These are phyloP conservation scores for Dactylellina sp. DNA, from an alignment of 2,329 filamentous ascomycete species.

Conservation along the genomic window DNA sequence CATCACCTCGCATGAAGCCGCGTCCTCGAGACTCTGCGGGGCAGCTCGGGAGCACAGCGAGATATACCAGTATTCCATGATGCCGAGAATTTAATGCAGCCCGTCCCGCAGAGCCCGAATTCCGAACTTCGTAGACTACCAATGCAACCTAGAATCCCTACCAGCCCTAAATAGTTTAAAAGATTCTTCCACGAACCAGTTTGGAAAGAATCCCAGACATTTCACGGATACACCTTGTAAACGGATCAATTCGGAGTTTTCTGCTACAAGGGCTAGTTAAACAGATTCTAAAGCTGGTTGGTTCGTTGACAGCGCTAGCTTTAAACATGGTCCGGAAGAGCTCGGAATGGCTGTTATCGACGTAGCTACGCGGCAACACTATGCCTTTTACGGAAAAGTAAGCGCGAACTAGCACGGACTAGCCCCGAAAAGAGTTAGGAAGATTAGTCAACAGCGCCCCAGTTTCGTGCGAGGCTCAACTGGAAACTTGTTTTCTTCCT, in stretches of 20 bases:
- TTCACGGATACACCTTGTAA: constrained; percentile 8
- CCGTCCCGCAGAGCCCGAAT: too few species aligned
- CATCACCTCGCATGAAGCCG: constrained; percentile 22
- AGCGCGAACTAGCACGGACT: constrained; percentile 10
- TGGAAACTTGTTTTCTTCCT: neutral
- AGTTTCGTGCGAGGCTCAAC: constrained; percentile 9
- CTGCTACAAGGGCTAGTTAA: neutral
- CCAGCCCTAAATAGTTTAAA: neutral
- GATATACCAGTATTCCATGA: neutral
- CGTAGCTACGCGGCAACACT: neutral
- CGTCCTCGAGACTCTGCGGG: neutral
- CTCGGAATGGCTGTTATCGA: neutral
- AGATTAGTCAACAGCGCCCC: constrained; percentile 10
- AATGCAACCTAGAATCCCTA: neutral
- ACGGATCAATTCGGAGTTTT: constrained; percentile 9
- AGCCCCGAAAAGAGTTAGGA: too few species aligned
- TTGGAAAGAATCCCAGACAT: neutral
- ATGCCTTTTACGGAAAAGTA: constrained; percentile 6
- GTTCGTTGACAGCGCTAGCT: constrained; percentile 2
- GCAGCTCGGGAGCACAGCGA: constrained; percentile 13
- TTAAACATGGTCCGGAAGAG: constrained; percentile 28
- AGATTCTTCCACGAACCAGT: constrained; percentile 23
- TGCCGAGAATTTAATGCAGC: neutral
- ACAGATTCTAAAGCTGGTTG: neutral
- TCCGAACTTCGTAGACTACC: neutral